phyloP scores from a whole-genome alignment of 164 flowering plant species.

The Annona squamosa region DNA sequence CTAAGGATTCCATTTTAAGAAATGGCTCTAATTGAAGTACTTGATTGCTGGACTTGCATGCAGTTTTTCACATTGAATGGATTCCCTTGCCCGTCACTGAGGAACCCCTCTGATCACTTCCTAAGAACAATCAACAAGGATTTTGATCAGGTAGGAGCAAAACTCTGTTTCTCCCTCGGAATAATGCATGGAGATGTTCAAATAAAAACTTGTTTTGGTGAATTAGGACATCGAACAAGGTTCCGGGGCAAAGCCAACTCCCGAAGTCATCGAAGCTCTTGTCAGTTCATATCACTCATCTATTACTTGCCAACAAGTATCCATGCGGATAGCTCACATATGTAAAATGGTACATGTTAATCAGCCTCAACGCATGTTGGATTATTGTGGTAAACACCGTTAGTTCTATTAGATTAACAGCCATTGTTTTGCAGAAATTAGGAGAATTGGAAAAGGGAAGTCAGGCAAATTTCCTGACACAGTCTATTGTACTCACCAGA shows the following conservation, averaged over 20 bases:
- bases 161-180: too few relatives aligned
- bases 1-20: background rate
- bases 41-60: background rate
- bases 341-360: slow-evolving; percentile 21
- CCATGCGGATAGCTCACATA: slow-evolving; percentile 16
- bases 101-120: slow-evolving; percentile 79
- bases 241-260: slow-evolving; percentile 10
- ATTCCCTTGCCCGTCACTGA: slow-evolving; percentile 58
- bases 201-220: background rate
- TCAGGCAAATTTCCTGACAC: slow-evolving; percentile 32
- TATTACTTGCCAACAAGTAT: slow-evolving; percentile 18
- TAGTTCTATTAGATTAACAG: too few relatives aligned
- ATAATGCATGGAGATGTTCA: too few relatives aligned
- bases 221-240: slow-evolving; percentile 36
- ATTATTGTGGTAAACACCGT: background rate
- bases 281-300: slow-evolving; percentile 41
- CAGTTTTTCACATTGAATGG: slow-evolving; percentile 68
- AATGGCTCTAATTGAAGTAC: background rate
- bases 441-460: slow-evolving; percentile 14
- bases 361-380: background rate
- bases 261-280: slow-evolving; percentile 34
- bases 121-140: slow-evolving; percentile 68
- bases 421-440: slow-evolving; percentile 1
- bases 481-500: slow-evolving; percentile 34
- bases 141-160: slow-evolving; percentile 45